phyloP scores from a whole-genome alignment of 768 basidiomycete genomes.

The Galerina marginata region DNA sequence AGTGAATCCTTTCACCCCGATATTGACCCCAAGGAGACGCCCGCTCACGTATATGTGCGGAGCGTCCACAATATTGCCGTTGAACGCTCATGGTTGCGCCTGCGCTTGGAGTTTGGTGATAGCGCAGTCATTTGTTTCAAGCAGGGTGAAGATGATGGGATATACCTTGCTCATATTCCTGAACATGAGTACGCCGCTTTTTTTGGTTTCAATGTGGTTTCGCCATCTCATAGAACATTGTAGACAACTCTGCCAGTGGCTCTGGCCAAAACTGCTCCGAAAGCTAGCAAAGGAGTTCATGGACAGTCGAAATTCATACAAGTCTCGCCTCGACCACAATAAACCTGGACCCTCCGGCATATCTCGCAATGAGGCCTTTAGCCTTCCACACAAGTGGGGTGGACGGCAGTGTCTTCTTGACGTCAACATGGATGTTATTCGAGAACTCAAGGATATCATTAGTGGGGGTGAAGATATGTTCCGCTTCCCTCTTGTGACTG shows the following conservation, averaged over 20 bases:
- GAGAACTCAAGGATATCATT: too few relatives aligned
- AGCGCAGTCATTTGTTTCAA: slow-evolving; percentile 31
- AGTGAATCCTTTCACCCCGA: slow-evolving; percentile 34
- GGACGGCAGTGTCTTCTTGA: too few relatives aligned
- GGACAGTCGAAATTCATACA: too few relatives aligned
- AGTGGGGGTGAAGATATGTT: too few relatives aligned
- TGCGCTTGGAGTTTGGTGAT: slow-evolving; percentile 37
- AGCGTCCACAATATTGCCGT: slow-evolving; percentile 40
- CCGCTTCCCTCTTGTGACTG: too few relatives aligned
- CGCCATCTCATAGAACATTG: slow-evolving; percentile 5
- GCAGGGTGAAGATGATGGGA: slow-evolving; percentile 34
- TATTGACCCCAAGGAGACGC: slow-evolving; percentile 23
- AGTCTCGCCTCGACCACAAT: too few relatives aligned
- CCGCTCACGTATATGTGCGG: slow-evolving; percentile 35
- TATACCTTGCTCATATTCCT: slow-evolving; percentile 7
- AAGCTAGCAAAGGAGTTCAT: slow-evolving; percentile 22
- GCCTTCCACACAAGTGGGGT: too few relatives aligned
- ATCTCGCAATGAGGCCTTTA: too few relatives aligned
- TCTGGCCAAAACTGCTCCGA: slow-evolving; percentile 33
- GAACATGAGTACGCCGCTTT: too few relatives aligned
- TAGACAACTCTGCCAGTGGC: slow-evolving; percentile 31
- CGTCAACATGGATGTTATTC: too few relatives aligned
- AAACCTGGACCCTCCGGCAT: too few relatives aligned
- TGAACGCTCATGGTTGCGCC: slow-evolving; percentile 39
- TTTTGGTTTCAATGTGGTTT: background rate